Conservation (phyloP, 2,329 filamentous ascomycete genomes). For the Cladophialophora exuberans region DNA sequence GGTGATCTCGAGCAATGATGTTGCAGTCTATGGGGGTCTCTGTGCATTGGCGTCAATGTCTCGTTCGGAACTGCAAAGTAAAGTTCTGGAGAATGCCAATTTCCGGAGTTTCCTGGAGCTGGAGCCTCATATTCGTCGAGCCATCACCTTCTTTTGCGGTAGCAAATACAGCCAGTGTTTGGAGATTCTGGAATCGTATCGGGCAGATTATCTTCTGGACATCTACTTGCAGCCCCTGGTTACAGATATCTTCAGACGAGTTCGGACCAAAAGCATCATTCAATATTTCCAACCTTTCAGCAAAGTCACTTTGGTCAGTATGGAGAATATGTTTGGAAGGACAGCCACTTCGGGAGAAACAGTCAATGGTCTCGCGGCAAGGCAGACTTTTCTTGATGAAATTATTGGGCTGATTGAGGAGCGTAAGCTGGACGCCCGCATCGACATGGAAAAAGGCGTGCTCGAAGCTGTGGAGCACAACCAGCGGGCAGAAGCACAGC, state of each 20-base stretch:
- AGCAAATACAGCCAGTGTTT: conserved; percentile 88
- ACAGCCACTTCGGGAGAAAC: conserved; percentile 51
- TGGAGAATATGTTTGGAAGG: conserved; percentile 75
- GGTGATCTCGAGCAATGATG: conserved; percentile 79
- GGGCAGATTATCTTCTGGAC: conserved; percentile 86
- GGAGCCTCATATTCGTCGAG: conserved; percentile 91
- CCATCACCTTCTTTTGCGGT: conserved; percentile 85
- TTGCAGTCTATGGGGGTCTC: conserved; percentile 89
- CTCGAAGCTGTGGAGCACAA: conserved; percentile 73
- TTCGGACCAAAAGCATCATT: conserved; percentile 88
- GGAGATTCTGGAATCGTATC: conserved; percentile 77
- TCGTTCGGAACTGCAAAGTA: conserved; percentile 70
- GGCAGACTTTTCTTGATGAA: conserved; percentile 56
- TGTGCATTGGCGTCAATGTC: conserved; percentile 90
- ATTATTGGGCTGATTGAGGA: conserved; percentile 76
- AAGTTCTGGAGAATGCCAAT: conserved; percentile 75
- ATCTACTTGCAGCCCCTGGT: conserved; percentile 80
- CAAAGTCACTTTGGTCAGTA: conserved; percentile 76
- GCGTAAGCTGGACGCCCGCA: conserved; percentile 72
- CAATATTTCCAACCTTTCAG: conserved; percentile 93
- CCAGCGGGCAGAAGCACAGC: conserved; percentile 70
- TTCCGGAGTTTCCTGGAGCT: conserved; percentile 90
- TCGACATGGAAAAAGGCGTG: conserved; percentile 82
- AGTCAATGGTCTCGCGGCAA: conserved; percentile 35
- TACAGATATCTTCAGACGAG: conserved; percentile 67